Percentiles rank a stretch among this genome's conserved stretches.
phyloP scores from a whole-genome alignment of 306 rosid genomes.

The Rosa rugosa region DNA sequence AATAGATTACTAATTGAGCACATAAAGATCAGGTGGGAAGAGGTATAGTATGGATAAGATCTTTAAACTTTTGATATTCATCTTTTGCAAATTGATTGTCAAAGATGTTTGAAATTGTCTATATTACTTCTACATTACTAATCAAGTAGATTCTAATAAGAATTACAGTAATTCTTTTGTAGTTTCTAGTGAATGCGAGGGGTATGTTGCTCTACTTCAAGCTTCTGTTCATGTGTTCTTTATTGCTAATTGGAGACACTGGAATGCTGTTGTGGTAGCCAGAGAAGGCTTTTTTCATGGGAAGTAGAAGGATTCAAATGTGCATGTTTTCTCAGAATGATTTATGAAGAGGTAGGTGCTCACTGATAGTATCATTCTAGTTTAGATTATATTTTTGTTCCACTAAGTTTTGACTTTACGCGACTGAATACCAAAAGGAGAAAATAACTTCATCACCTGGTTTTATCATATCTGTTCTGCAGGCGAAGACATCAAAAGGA shows the following conservation, averaged over 20 bases:
- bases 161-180: slow-evolving; percentile 16
- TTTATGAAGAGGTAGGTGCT: slow-evolving; percentile 80
- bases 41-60: neutral
- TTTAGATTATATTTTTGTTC: neutral
- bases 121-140: neutral
- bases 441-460: neutral
- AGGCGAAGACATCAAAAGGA: too few species aligned
- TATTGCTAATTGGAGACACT: slow-evolving; percentile 62
- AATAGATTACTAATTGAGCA: neutral
- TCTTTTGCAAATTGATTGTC: neutral
- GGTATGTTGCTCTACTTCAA: slow-evolving; percentile 60
- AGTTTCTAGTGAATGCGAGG: slow-evolving; percentile 64
- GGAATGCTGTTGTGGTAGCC: slow-evolving; percentile 35
- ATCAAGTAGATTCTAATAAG: slow-evolving; percentile 2
- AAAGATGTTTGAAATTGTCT: neutral
- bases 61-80: neutral
- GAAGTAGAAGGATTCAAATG: slow-evolving; percentile 81
- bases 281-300: slow-evolving; percentile 60
- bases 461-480: too few species aligned
- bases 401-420: neutral
- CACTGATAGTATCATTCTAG: neutral
- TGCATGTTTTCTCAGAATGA: slow-evolving; percentile 71
- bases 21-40: neutral
- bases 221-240: slow-evolving; percentile 80
- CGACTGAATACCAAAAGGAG: neutral